Evolutionary conservation across 2,329 filamentous ascomycete genomes (phyloP), one percentile per base, ranked within the genome.

Genomic region (Cordyceps farinosa): DNA sequence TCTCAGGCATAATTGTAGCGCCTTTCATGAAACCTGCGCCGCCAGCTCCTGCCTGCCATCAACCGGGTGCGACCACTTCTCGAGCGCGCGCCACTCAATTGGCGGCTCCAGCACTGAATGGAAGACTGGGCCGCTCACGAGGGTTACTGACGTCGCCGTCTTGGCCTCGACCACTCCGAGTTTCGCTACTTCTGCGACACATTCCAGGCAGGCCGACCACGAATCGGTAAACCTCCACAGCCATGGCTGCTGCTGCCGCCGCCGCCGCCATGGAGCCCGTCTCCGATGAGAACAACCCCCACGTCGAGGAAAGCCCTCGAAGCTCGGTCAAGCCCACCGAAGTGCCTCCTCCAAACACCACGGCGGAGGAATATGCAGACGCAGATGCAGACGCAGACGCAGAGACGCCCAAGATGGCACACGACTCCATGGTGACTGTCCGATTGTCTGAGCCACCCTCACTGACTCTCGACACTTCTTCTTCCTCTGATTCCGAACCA

Each of bases 361-460:
- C n/a, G 11, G 11, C 32, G 1, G 53, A 53, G 29, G 63, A 65
- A 22, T 69, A 74, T 63, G 60, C 65, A 64, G 67, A 38, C 56
- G 67, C 68, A 47, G 73, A 72, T 22, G 22, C 22, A 22, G 22
- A 22, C 22, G 22, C 22, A 22, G 67, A 38, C 56, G 67, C 68
- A 47, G 73, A 72, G 68, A 75, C 74, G 51, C 73, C 74, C n/a
- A 77, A 72, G 65, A 76, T 76, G 72, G 67, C 73, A 27, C 83
- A 84, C 72, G 89, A 91, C 75, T 92, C 90, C 27, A 88, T 92
- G 87, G 88, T 92, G 52, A 92, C 89, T 8, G 89, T 92, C 51
- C 84, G 88, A 61, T 80, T 92, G 55, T 91, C 89, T 27, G 89
- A 91, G 72, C 79, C 82, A 64, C 75, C 84, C 69, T 70, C 80